A percentile compares a stretch with the other conserved stretches of the same genome.
phyloP scores from a whole-genome alignment of 192 early-diverging fungal species.

The Coemansia sp. region DNA sequence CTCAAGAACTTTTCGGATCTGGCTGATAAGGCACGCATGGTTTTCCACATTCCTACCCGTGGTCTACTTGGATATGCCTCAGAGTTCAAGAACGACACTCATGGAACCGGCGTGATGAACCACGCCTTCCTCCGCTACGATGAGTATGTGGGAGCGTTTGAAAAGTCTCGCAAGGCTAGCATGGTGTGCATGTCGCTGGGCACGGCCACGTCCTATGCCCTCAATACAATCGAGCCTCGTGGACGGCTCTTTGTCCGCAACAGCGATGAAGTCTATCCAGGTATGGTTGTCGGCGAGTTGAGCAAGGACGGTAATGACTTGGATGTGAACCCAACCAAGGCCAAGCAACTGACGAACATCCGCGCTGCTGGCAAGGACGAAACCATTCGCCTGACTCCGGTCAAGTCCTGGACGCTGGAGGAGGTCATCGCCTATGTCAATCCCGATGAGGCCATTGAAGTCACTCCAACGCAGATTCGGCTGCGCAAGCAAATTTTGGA shows the following conservation, averaged over 20 bases:
- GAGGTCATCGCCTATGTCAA: conserved; percentile 76
- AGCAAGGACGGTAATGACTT: conserved; percentile 71
- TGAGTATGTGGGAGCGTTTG: conserved; percentile 71
- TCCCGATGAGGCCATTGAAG: conserved; percentile 85
- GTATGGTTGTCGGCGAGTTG: conserved; percentile 88
- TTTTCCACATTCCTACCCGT: conserved; percentile 82
- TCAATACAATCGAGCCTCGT: conserved; percentile 74
- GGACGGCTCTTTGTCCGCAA: conserved; percentile 79
- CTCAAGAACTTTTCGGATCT: conserved; percentile 72
- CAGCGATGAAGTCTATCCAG: conserved; percentile 77
- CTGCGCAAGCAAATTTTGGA: conserved; percentile 79
- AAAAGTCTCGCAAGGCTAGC: conserved; percentile 75
- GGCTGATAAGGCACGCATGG: conserved; percentile 73
- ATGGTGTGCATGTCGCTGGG: conserved; percentile 74
- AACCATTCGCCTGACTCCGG: conserved; percentile 69
- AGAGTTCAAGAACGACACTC: conserved; percentile 89
- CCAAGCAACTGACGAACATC: conserved; percentile 82
- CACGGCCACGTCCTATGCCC: conserved; percentile 72
- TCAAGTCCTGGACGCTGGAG: conserved; percentile 69
- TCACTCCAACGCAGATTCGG: conserved; percentile 74
- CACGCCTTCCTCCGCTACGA: conserved; percentile 75
- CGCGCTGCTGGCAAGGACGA: conserved; percentile 81
- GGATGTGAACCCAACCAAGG: conserved; percentile 83
- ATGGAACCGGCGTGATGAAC: conserved; percentile 81
- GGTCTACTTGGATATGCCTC: conserved; percentile 83